Evolutionary conservation across 192 early-diverging fungal species (phyloP).

Genomic region (Polychytrium aggregatum): DNA sequence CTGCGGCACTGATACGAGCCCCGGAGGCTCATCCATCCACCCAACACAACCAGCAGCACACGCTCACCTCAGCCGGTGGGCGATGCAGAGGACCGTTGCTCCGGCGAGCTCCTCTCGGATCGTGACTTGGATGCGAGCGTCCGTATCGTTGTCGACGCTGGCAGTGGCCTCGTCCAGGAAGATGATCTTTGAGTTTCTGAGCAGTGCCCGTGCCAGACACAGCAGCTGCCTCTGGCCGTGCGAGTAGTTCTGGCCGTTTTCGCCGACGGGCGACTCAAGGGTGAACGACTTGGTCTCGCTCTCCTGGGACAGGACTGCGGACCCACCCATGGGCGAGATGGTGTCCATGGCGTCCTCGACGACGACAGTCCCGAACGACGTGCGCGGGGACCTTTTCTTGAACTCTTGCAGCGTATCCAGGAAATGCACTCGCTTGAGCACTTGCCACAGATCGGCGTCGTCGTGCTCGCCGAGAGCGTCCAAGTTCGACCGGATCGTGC

Average conservation of each 20-base stretch:
- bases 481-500: slow-evolving; percentile 56
- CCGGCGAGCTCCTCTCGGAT: slow-evolving; percentile 59
- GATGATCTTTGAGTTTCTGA: slow-evolving; percentile 15
- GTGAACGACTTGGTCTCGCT: slow-evolving; percentile 9
- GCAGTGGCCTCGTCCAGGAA: slow-evolving; percentile 66
- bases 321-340: background rate
- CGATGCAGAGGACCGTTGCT: slow-evolving; percentile 75
- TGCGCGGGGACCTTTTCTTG: too few relatives aligned
- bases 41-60: slow-evolving; percentile 13
- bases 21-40: too few relatives aligned
- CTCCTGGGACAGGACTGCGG: background rate
- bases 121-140: slow-evolving; percentile 76
- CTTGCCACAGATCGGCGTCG: slow-evolving; percentile 54
- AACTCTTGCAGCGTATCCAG: slow-evolving; percentile 10
- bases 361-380: too few relatives aligned
- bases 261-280: slow-evolving; percentile 58
- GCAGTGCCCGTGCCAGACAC: slow-evolving; percentile 36
- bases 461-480: slow-evolving; percentile 58
- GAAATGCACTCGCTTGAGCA: slow-evolving; percentile 35
- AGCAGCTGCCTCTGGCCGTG: slow-evolving; percentile 66
- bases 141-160: slow-evolving; percentile 76
- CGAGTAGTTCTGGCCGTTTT: slow-evolving; percentile 76
- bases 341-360: slow-evolving; percentile 6
- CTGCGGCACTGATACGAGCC: too few relatives aligned
- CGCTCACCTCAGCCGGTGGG: slow-evolving; percentile 55